A percentile compares a stretch with the other conserved stretches of the same genome.
These are phyloP conservation scores for Capsella bursapastoris DNA, from an alignment of 345 rosid species.

Conservation along the genomic window DNA sequence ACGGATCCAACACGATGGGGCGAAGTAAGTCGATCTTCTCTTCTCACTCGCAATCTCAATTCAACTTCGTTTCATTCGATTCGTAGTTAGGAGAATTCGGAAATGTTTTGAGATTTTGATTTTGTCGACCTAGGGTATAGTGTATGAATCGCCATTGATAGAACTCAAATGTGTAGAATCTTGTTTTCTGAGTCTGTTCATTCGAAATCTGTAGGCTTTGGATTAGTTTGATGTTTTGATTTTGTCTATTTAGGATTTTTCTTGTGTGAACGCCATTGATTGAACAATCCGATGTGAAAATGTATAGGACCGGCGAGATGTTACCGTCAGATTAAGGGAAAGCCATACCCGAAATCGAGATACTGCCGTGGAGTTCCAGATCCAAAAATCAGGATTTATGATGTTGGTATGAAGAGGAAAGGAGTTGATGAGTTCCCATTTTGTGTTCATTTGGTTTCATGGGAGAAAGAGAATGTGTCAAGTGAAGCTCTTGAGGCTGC, in stretches of 20 bases:
- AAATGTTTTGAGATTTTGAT: background rate
- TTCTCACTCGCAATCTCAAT: background rate
- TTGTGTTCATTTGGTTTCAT: conserved; percentile 69
- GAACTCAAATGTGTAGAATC: background rate
- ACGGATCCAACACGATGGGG: conserved; percentile 13
- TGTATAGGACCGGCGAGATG: conserved; percentile 49
- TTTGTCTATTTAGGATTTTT: background rate
- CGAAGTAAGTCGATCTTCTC: conserved; percentile 38
- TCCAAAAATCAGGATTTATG: conserved; percentile 66
- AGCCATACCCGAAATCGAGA: conserved; percentile 66
- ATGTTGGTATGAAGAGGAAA: conserved; percentile 69
- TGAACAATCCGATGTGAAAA: background rate
- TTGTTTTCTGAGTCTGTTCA: background rate
- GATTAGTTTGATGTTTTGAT: background rate
- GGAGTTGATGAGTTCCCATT: conserved; percentile 70
- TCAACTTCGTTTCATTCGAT: background rate
- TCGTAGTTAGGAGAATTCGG: background rate
- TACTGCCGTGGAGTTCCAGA: conserved; percentile 71
- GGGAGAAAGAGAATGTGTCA: conserved; percentile 74
- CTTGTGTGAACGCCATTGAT: background rate
- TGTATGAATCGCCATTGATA: too few relatives aligned
- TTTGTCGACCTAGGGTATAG: background rate
- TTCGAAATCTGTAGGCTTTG: background rate
- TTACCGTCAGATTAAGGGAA: conserved; percentile 63
- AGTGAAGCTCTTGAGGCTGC: conserved; percentile 73